Evolutionary conservation across 257 asterid genomes (phyloP), one percentile per base, ranked within the genome.

Genomic region (Solanum infundibuliforme): DNA sequence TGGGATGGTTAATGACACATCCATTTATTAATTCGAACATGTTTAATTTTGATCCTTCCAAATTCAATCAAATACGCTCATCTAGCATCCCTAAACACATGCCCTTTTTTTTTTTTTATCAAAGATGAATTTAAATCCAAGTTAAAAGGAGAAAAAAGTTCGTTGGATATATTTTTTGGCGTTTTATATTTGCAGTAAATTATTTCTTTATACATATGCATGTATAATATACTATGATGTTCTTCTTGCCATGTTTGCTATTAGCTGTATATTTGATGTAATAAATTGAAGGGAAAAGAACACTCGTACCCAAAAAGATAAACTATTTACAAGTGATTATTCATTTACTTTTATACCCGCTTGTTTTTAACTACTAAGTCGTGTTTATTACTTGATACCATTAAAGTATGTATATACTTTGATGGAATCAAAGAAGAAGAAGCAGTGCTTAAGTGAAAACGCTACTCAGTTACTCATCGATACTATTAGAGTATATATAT

Each of bases 1-100:
- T 60, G 13, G 29, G 69, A 0, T 8, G 29, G 6, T 21, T 60
- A 60, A 23, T 60, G 5, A 58, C 27, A 1, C 4, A 0, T 3
- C 7, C 14, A 62, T 62, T n/a, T 62, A 23, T n/a, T 62, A 62
- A 62, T 7, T 62, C 68, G 36, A 21, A 62, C 71, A 62, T 3
- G 1, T n/a, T 62, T 0, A 8, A 62, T 62, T 66, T 66, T 25
- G 9, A 25, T 3, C 0, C 8, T 0, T 25, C 13, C 18, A 66
- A 25, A 66, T 66, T 66, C 20, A 66, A 66, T 0, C 20, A 0
- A 25, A 27, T 18, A 6, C 5, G 4, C 75, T 29, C 23, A 29
- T 29, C 0, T 68, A 2, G 0, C 75, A 66, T 34, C 21, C 10
- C 75, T 29, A 68, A 68, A 68, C 2, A 14, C 75, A 68, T 68